Percentiles rank a stretch among this genome's conserved stretches.
Conservation (phyloP, 257 asterid genomes). For the Solanum virginianum region DNA sequence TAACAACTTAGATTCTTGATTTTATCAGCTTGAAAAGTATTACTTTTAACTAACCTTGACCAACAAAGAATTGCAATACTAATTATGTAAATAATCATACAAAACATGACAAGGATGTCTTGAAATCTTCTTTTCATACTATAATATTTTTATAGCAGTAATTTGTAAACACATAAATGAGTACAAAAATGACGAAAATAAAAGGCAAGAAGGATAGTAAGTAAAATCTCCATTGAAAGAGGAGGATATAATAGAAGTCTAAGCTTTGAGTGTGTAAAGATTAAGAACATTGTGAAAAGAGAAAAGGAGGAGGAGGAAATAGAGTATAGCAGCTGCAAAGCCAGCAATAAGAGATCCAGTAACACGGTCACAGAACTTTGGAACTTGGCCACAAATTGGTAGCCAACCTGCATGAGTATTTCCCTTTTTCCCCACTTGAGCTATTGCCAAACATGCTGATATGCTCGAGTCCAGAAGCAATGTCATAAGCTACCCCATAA, state of each 20-base stretch:
- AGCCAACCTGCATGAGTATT: slow-evolving; percentile 83
- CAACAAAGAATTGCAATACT: background rate
- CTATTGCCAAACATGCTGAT: slow-evolving; percentile 63
- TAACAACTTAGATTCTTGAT: background rate
- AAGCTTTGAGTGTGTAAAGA: slow-evolving; percentile 32
- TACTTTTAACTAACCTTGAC: background rate
- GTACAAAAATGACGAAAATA: background rate
- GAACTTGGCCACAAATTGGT: slow-evolving; percentile 77
- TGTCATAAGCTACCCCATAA: slow-evolving; percentile 29
- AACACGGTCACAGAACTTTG: slow-evolving; percentile 58
- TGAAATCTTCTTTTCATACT: background rate
- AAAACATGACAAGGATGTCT: background rate
- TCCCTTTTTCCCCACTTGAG: slow-evolving; percentile 63
- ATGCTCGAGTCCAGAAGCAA: slow-evolving; percentile 67
- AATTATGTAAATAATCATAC: background rate
- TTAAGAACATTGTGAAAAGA: slow-evolving; percentile 47
- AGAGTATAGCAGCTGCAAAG: slow-evolving; percentile 45
- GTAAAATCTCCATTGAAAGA: background rate
- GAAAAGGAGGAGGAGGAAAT: slow-evolving; percentile 43
- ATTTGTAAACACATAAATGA: background rate
- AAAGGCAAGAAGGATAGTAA: background rate
- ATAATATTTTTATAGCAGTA: background rate
- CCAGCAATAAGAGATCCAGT: slow-evolving; percentile 53
- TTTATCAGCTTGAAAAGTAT: background rate
- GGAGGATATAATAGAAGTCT: background rate